Conservation (phyloP, 768 basidiomycete species). For the Lactifluus echinatus region DNA sequence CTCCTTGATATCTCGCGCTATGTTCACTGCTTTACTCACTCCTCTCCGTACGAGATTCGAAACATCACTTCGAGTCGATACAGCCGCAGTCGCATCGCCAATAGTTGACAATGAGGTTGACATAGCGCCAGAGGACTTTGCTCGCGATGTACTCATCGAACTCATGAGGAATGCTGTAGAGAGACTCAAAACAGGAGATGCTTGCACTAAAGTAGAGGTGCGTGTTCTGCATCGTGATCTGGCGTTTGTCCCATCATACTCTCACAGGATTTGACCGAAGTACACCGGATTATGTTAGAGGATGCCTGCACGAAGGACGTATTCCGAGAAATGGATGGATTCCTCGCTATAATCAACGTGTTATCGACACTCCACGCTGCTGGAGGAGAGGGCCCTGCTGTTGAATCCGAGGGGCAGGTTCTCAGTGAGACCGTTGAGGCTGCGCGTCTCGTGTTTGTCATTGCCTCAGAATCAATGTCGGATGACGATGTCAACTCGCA, state of each 20-base stretch:
- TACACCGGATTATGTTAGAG: constrained; percentile 59
- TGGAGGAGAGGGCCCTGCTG: constrained; percentile 27
- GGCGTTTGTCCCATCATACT: neutral
- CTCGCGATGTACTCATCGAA: constrained; percentile 61
- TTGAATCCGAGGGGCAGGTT: constrained; percentile 33
- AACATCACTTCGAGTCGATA: constrained; percentile 12
- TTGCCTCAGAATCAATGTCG: constrained; percentile 56
- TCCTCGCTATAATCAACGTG: constrained; percentile 63
- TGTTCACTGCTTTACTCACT: constrained; percentile 30
- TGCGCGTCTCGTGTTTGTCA: constrained; percentile 51
- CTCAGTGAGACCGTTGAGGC: constrained; percentile 40
- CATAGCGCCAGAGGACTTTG: constrained; percentile 58
- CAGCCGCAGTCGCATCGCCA: constrained; percentile 1
- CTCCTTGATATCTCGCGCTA: constrained; percentile 6
- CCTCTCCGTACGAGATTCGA: constrained; percentile 30
- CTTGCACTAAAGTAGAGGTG: constrained; percentile 46
- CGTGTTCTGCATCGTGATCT: constrained; percentile 10
- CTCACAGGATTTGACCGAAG: constrained; percentile 51
- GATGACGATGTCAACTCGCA: constrained; percentile 45
- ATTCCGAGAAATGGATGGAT: constrained; percentile 78
- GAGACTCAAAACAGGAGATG: constrained; percentile 49
- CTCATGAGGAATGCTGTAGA: constrained; percentile 65
- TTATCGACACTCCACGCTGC: constrained; percentile 48
- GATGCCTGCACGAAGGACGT: constrained; percentile 59
- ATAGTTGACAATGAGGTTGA: constrained; percentile 28